phyloP scores from a whole-genome alignment of 1,139 yeast species.

The Geotrichum restrictum region DNA sequence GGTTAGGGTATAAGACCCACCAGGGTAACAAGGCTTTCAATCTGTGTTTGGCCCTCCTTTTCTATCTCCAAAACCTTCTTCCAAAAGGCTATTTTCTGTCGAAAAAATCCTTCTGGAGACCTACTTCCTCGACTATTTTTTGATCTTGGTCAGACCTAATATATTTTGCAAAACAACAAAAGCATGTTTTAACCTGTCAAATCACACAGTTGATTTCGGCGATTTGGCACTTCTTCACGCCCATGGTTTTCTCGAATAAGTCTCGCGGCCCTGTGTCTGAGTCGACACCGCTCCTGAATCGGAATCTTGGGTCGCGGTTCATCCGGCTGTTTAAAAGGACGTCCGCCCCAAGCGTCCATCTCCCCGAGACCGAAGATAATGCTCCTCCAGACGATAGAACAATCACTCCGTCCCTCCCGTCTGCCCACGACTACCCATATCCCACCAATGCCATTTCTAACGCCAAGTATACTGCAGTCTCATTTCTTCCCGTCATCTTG shows the following conservation, averaged over 20 bases:
- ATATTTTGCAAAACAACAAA: too few species aligned
- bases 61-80: background rate
- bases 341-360: constrained; percentile 10
- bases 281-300: constrained; percentile 9
- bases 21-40: constrained; percentile 6
- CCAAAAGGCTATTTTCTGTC: too few species aligned
- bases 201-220: too few species aligned
- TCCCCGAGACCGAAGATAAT: constrained; percentile 16
- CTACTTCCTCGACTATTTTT: too few species aligned
- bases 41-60: background rate
- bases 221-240: background rate
- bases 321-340: constrained; percentile 11
- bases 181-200: background rate
- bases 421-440: constrained; percentile 36
- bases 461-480: constrained; percentile 86
- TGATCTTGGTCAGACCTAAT: too few species aligned
- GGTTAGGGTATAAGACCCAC: constrained; percentile 11
- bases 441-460: constrained; percentile 85
- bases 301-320: constrained; percentile 23
- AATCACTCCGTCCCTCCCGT: constrained; percentile 14
- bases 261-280: constrained; percentile 1
- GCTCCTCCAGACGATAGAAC: constrained; percentile 19
- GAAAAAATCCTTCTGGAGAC: background rate
- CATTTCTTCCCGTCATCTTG: constrained; percentile 82
- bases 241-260: constrained; percentile 9